Evolutionary conservation across 352 stramenopile species (phyloP).

Genomic region (Phytopythium litorale): DNA sequence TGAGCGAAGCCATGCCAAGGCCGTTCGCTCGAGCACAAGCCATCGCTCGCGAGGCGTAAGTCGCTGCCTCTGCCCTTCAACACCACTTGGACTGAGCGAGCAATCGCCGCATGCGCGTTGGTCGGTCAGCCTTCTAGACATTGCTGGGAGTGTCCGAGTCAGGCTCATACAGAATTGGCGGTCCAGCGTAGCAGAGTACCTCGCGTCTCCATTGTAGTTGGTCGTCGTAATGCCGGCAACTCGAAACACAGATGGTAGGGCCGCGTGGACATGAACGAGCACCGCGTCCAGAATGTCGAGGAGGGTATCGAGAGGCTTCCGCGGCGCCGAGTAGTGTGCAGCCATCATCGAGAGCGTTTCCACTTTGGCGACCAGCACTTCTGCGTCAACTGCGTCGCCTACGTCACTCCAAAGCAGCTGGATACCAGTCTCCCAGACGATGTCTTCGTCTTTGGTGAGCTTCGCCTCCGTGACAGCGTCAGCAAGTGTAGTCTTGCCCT

Average conservation of each 20-base stretch:
- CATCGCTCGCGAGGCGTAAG: slow-evolving; percentile 17
- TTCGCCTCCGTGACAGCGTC: not conserved
- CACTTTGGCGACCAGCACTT: slow-evolving; percentile 16
- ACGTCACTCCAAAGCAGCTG: not conserved
- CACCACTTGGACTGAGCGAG: not conserved
- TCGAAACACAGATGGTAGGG: slow-evolving; percentile 14
- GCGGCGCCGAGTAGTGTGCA: not conserved
- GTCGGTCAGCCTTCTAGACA: slow-evolving; percentile 10
- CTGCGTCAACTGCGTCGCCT: slow-evolving; percentile 1
- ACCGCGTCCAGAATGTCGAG: slow-evolving; percentile 19
- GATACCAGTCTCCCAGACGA: slow-evolving; percentile 11
- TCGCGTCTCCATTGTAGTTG: not conserved
- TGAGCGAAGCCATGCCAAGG: slow-evolving; percentile 45
- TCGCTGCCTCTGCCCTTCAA: not conserved
- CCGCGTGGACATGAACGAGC: slow-evolving; percentile 11
- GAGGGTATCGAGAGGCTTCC: slow-evolving; percentile 1
- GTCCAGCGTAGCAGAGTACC: slow-evolving; percentile 20
- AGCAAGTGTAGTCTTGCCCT: slow-evolving; percentile 9
- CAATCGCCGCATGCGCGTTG: not conserved
- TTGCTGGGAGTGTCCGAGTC: slow-evolving; percentile 32
- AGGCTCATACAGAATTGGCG: slow-evolving; percentile 51
- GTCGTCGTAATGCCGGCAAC: not conserved
- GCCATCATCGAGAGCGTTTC: slow-evolving; percentile 29
- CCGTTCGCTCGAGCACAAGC: slow-evolving; percentile 28
- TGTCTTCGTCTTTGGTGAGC: slow-evolving; percentile 6